A percentile compares a stretch with the other conserved stretches of the same genome.
Conservation (phyloP, 139 green algal genomes). For the Nannochloris sp. region DNA sequence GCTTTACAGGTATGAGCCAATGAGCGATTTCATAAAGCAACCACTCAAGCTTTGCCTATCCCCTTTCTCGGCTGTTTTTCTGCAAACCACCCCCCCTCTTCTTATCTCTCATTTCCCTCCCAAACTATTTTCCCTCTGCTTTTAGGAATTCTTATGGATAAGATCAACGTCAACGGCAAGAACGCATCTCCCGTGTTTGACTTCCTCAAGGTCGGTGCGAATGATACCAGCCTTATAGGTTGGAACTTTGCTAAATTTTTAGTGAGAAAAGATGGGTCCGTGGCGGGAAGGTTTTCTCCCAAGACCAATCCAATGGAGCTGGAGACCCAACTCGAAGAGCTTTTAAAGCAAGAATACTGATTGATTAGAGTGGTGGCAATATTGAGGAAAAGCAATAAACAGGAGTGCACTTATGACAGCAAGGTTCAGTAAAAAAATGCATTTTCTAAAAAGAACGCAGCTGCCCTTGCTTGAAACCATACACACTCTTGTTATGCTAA, state of each 20-base stretch:
- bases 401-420: too few species aligned
- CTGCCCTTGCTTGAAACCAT: too few species aligned
- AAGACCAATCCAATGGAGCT: conserved; percentile 9
- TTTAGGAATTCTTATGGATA: conserved; percentile 29
- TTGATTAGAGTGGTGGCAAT: too few species aligned
- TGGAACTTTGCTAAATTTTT: conserved; percentile 29
- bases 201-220: conserved; percentile 21
- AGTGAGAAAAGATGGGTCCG: conserved; percentile 17
- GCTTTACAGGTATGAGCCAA: conserved; percentile 9
- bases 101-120: neutral
- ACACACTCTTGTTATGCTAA: too few species aligned
- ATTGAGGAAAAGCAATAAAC: too few species aligned
- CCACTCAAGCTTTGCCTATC: neutral
- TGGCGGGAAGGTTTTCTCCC: conserved; percentile 12
- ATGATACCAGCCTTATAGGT: neutral
- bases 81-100: neutral
- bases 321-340: conserved; percentile 20
- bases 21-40: neutral
- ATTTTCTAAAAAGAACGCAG: too few species aligned
- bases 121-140: neutral
- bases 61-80: neutral
- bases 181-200: conserved; percentile 25
- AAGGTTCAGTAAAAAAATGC: too few species aligned
- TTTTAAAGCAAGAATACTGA: neutral
- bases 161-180: conserved; percentile 31